A percentile compares a stretch with the other conserved stretches of the same genome.
phyloP scores from a whole-genome alignment of 139 green algal species.

The Trebouxia sp. region DNA sequence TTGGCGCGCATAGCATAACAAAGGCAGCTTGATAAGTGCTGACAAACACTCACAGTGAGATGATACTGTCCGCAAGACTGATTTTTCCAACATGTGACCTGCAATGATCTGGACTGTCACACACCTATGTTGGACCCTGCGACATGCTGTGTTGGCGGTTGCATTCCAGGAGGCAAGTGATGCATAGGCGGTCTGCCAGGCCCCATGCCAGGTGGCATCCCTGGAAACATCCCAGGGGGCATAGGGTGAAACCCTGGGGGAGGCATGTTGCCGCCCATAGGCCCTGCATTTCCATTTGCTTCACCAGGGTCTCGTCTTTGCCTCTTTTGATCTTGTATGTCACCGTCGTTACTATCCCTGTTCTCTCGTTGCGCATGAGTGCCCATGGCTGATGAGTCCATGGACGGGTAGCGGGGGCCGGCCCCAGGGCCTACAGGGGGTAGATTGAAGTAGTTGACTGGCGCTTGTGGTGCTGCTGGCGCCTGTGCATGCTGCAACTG shows the following conservation, averaged over 20 bases:
- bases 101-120: no score
- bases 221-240: neutral
- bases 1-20: no score
- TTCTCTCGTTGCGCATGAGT: constrained; percentile 25
- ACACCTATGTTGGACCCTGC: no score
- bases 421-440: neutral
- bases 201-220: constrained; percentile 12
- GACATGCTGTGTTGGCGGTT: neutral
- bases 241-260: neutral
- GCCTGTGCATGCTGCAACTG: neutral
- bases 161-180: constrained; percentile 1
- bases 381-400: constrained; percentile 64
- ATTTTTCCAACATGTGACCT: no score
- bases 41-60: no score
- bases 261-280: neutral
- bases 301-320: neutral
- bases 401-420: constrained; percentile 53
- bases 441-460: constrained; percentile 49
- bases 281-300: constrained; percentile 1
- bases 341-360: neutral
- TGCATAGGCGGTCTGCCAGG: neutral
- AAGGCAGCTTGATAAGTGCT: no score
- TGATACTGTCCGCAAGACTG: no score
- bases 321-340: neutral
- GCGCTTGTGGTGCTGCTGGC: neutral